Base-by-base conservation (phyloP, 2,329 filamentous ascomycete genomes). In the Scolecobasidium constrictum region DNA sequence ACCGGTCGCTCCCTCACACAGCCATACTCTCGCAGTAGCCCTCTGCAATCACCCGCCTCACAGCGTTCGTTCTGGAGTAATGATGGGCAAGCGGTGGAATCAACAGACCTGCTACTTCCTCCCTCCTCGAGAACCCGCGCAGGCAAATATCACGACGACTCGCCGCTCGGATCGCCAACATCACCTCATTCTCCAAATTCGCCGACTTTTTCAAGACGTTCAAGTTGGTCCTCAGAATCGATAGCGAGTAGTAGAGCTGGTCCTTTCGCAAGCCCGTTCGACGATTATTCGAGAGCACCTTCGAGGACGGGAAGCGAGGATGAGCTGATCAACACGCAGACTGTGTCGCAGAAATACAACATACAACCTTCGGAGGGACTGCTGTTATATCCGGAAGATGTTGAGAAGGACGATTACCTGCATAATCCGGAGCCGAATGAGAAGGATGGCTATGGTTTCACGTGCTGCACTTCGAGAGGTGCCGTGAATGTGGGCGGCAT, bases 291-390 rank as follows among this genome's bases (percentile, higher is more conserved):
- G 4, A 64, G 70, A 49, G 67, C 71, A 11, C 71, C 72, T 2
- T 81, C 77, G 39, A 63, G 73, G 47, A 66, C 72, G 16, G 75
- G 69, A n/a, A 81, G 76, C 52, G 76, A 82, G 36, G 73, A 79
- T 16, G 62, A 35, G 9, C 40, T 23, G 15, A 17, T 83, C 42
- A 84, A 82, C 53, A 84, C 79, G 0, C 79, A 84, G 61, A 83
- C 80, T 1, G 80, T 84, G 3, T 77, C 77, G 13, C 77, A 83
- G 53, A 84, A 84, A 58, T 84, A 80, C 59, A 83, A 82, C 54
- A 83, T 85, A 42, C 67, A 75, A 56, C 79, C 81, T 1, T 79
- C 77, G 3, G 74, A 78, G 12, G 78, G 78, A 4, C 60, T 84
- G 41, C 56, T 85, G 33, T 61, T 84, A 16, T 84, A 79, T 51